phyloP scores from a whole-genome alignment of 75 land plant genomes.

The Picea sitchensis region DNA sequence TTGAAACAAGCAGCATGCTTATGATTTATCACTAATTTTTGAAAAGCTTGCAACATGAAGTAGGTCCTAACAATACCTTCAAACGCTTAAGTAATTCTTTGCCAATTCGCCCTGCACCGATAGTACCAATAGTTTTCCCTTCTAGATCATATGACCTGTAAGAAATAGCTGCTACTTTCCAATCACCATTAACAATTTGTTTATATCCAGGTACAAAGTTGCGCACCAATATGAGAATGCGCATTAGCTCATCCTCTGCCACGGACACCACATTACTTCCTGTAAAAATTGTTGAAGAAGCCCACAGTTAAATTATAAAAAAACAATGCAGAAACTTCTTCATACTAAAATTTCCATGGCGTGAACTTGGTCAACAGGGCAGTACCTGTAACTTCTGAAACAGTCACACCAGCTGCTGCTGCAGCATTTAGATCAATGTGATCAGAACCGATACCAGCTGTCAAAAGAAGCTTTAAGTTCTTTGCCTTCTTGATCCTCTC shows the following conservation, averaged over 20 bases:
- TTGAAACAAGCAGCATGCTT: background rate
- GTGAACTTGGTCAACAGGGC: background rate
- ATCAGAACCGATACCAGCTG: constrained; percentile 98
- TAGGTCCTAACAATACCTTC: constrained; percentile 32
- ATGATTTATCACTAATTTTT: background rate
- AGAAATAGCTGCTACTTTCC: constrained; percentile 89
- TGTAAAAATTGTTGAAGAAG: constrained; percentile 14
- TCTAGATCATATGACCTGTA: constrained; percentile 81
- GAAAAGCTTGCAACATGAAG: background rate
- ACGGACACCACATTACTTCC: constrained; percentile 88
- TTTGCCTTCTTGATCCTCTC: constrained; percentile 93
- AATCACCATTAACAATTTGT: constrained; percentile 69
- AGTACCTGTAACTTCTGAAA: constrained; percentile 79
- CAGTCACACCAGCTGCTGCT: constrained; percentile 81
- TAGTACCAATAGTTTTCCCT: constrained; percentile 81
- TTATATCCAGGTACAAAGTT: constrained; percentile 80
- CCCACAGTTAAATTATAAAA: background rate
- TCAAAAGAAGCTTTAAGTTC: constrained; percentile 74
- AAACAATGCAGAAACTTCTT: background rate
- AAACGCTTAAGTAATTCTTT: constrained; percentile 68
- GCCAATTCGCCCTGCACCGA: constrained; percentile 96
- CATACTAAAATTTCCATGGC: background rate
- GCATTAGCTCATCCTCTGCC: constrained; percentile 96
- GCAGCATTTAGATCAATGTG: constrained; percentile 89
- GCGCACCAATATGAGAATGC: constrained; percentile 77